phyloP scores from a whole-genome alignment of 2,329 filamentous ascomycete species.

The Coniochaeta sp. region DNA sequence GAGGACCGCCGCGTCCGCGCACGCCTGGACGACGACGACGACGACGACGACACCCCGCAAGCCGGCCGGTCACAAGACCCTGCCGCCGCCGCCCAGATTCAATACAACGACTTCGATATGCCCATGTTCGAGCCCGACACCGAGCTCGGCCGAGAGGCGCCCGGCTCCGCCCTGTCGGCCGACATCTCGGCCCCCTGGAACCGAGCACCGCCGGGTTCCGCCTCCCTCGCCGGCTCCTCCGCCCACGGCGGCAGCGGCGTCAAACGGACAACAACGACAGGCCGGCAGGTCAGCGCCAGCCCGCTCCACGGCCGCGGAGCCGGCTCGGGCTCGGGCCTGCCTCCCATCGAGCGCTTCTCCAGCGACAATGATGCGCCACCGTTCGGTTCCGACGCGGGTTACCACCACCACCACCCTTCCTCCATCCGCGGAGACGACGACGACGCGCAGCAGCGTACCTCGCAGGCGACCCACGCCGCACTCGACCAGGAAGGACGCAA shows the following conservation, averaged over 20 bases:
- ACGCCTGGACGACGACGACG: constrained; percentile 22
- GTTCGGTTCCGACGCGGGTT: constrained; percentile 26
- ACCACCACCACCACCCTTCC: constrained; percentile 14
- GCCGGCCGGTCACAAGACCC: constrained; percentile 4
- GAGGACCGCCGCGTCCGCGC: constrained; percentile 30
- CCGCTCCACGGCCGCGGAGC: constrained; percentile 29
- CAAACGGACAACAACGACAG: constrained; percentile 17
- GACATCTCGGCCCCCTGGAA: constrained; percentile 4
- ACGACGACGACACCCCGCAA: constrained; percentile 7
- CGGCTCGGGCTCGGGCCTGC: constrained; percentile 23
- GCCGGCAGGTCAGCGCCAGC: constrained; percentile 23
- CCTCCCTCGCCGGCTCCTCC: not conserved
- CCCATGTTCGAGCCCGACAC: constrained; percentile 5
- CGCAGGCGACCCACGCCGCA: constrained; percentile 22
- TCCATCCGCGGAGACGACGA: constrained; percentile 1
- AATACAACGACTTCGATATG: not conserved
- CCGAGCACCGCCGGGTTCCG: not conserved
- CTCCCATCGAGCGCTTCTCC: constrained; percentile 35
- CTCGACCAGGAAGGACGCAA: constrained; percentile 38
- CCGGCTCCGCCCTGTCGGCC: constrained; percentile 8
- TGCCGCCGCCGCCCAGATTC: not conserved
- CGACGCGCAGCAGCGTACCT: constrained; percentile 9
- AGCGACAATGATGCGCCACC: constrained; percentile 26
- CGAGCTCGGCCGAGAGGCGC: constrained; percentile 20
- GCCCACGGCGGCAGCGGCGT: constrained; percentile 23